Conservation (phyloP, 805 yeast species). For the Yarrowia porcina region DNA sequence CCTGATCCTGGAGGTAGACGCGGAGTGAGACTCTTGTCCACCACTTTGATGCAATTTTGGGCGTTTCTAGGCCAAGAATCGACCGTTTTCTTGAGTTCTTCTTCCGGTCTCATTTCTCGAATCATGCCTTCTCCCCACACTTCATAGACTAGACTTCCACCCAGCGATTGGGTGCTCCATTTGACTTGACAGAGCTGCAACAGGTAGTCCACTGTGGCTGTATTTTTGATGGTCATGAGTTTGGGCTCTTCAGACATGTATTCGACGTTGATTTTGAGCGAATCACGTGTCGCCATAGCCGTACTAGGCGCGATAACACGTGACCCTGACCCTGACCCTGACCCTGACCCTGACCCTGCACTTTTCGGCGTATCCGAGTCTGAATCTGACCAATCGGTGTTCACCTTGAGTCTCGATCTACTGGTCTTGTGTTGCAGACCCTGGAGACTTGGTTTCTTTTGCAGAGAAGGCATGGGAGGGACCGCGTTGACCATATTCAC, state of each 20-base stretch:
- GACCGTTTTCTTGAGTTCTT: conserved; percentile 1
- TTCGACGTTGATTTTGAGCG: conserved; percentile 4
- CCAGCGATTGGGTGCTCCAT: not conserved
- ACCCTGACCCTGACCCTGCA: not conserved
- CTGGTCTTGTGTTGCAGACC: not conserved
- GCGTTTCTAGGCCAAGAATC: conserved; percentile 19
- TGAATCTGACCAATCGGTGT: conserved; percentile 15
- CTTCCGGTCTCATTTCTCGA: conserved; percentile 11
- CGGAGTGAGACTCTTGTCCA: conserved; percentile 3
- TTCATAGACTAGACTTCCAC: conserved; percentile 10
- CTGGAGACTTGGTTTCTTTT: not conserved
- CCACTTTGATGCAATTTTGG: not conserved
- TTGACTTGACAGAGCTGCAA: conserved; percentile 17
- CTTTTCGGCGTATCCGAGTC: conserved; percentile 7
- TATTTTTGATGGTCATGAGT: conserved; percentile 3
- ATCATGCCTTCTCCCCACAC: conserved; percentile 15
- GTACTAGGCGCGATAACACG: conserved; percentile 4
- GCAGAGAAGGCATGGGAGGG: not conserved
- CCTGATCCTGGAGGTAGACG: not conserved
- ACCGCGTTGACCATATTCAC: not conserved
- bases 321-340: not conserved
- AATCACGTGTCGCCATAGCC: not conserved
- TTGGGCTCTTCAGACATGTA: conserved; percentile 10
- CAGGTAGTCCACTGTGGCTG: not conserved
- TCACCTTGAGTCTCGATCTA: not conserved